phyloP scores from a whole-genome alignment of 106 monocot species.

The Allium sativum region DNA sequence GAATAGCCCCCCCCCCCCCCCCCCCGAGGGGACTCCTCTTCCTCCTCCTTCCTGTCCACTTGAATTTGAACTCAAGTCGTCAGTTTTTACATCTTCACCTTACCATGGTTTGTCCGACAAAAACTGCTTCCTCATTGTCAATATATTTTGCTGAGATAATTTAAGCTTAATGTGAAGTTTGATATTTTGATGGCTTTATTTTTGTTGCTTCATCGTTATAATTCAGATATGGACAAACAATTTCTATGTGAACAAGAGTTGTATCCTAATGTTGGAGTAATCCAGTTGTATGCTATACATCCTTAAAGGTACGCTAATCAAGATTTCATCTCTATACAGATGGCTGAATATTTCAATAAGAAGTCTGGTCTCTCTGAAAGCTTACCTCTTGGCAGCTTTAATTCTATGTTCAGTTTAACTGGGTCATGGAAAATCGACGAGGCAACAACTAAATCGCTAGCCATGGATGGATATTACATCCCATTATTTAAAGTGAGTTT shows the following conservation, averaged over 20 bases:
- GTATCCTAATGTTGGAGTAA: too few relatives aligned
- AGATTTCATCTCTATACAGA: conserved; percentile 29
- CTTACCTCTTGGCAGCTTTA: conserved; percentile 78
- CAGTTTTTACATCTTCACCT: too few relatives aligned
- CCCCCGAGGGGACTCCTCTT: too few relatives aligned
- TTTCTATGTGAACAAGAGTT: not conserved
- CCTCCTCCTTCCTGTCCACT: too few relatives aligned
- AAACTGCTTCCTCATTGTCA: not conserved
- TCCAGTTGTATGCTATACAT: not conserved
- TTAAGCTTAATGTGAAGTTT: not conserved
- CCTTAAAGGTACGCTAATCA: not conserved
- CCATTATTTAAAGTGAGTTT: conserved; percentile 53
- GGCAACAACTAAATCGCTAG: conserved; percentile 57
- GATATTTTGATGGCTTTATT: not conserved
- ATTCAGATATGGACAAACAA: not conserved
- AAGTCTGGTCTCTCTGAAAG: conserved; percentile 47
- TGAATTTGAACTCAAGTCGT: too few relatives aligned
- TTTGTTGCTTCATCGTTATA: not conserved
- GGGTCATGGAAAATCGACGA: conserved; percentile 62
- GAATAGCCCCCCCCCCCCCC: too few relatives aligned
- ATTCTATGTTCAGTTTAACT: conserved; percentile 89
- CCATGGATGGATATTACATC: conserved; percentile 59
- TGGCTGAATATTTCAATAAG: conserved; percentile 78
- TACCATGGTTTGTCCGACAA: not conserved
- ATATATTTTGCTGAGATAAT: not conserved